Conservation (phyloP, 2,329 filamentous ascomycete species). For the Tolypocladium ovalisporum region DNA sequence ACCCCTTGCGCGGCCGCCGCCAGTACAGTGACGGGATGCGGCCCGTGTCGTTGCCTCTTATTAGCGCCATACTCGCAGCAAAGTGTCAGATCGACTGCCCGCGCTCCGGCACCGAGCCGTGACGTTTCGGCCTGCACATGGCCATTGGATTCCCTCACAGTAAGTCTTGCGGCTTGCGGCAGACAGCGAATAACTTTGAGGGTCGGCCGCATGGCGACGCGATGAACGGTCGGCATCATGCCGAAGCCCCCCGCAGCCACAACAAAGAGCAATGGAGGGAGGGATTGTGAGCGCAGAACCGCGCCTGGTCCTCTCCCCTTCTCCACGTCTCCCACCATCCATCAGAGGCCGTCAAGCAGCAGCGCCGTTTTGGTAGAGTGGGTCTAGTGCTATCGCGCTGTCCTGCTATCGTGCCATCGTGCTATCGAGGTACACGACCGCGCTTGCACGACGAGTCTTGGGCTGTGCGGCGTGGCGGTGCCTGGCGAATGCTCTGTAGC, state of each 20-base stretch:
- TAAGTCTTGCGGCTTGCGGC: too few species aligned
- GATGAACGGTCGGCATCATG: neutral
- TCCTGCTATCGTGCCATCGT: neutral
- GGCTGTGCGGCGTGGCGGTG: too few species aligned
- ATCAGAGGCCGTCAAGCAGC: too few species aligned
- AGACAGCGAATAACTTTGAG: too few species aligned
- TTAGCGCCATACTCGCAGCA: neutral
- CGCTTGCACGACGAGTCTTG: too few species aligned
- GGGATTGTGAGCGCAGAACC: slow-evolving; percentile 6
- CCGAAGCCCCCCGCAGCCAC: neutral
- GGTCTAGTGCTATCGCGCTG: neutral
- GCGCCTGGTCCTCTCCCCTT: slow-evolving; percentile 1
- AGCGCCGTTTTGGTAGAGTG: too few species aligned
- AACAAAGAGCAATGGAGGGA: neutral
- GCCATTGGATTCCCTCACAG: neutral
- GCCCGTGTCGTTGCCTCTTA: neutral
- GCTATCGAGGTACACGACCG: neutral
- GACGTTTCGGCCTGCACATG: neutral
- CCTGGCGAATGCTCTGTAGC: too few species aligned
- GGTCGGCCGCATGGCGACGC: neutral
- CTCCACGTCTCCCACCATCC: neutral
- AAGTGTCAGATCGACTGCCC: too few species aligned
- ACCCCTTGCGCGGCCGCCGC: neutral
- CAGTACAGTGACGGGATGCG: too few species aligned
- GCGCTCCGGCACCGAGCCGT: too few species aligned